A percentile compares a stretch with the other conserved stretches of the same genome.
Conservation (phyloP, 495 filamentous ascomycete species). For the Pyrenopolyporus hunteri region DNA sequence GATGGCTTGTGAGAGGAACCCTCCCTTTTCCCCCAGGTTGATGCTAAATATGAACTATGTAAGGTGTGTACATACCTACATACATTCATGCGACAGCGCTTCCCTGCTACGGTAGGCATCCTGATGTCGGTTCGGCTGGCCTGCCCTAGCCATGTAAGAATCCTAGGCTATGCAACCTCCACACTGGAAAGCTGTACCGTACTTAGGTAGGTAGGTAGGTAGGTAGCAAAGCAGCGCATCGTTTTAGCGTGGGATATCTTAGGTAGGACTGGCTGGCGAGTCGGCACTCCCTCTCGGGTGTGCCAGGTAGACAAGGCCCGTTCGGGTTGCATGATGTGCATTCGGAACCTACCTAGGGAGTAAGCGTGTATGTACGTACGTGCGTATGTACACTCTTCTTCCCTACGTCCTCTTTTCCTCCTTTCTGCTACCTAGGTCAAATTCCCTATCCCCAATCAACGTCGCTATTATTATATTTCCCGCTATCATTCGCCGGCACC, state of each 20-base stretch:
- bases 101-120: slow-evolving; percentile 21
- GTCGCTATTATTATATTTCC: slow-evolving; percentile 6
- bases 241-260: slow-evolving; percentile 31
- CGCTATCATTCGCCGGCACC: slow-evolving; percentile 9
- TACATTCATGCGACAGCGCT: slow-evolving; percentile 35
- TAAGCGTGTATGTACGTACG: slow-evolving; percentile 8
- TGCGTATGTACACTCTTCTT: slow-evolving; percentile 1
- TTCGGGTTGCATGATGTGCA: slow-evolving; percentile 42
- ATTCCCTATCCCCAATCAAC: neutral
- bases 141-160: slow-evolving; percentile 33
- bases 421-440: slow-evolving; percentile 14
- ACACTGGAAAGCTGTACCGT: slow-evolving; percentile 36
- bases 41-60: slow-evolving; percentile 36
- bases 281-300: slow-evolving; percentile 38
- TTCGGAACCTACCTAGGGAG: slow-evolving; percentile 37
- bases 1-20: slow-evolving; percentile 20
- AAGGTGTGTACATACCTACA: slow-evolving; percentile 11
- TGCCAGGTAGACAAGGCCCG: slow-evolving; percentile 31
- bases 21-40: slow-evolving; percentile 16
- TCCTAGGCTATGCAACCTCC: slow-evolving; percentile 40
- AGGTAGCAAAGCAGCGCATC: slow-evolving; percentile 31
- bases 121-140: slow-evolving; percentile 33
- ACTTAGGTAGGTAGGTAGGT: too few relatives aligned
- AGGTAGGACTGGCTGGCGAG: slow-evolving; percentile 38
- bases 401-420: neutral